Evolutionary conservation across 345 rosid species (phyloP).

Genomic region (Lepidium aucheri): DNA sequence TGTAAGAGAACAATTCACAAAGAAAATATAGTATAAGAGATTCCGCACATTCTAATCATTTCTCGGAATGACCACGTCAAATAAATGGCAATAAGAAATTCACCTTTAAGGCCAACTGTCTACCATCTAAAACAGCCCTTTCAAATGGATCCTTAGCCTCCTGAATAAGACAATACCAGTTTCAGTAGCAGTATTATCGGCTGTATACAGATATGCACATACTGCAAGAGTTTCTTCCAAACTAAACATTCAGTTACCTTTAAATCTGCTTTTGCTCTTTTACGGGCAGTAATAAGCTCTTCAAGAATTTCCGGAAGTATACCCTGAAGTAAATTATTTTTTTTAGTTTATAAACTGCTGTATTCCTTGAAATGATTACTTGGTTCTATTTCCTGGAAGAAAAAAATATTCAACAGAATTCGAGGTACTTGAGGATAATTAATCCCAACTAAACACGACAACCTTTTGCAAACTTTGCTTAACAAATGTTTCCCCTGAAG

Average conservation of each 20-base stretch:
- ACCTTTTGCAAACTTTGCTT: constrained; percentile 87
- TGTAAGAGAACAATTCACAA: background rate
- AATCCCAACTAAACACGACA: background rate
- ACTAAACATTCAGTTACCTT: constrained; percentile 42
- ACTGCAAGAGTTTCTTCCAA: background rate
- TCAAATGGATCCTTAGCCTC: constrained; percentile 95
- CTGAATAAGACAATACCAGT: constrained; percentile 35
- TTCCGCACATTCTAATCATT: background rate
- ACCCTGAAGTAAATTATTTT: constrained; percentile 46
- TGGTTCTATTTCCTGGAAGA: constrained; percentile 1
- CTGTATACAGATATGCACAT: background rate
- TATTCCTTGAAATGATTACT: background rate
- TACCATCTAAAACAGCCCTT: constrained; percentile 95
- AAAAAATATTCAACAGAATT: background rate
- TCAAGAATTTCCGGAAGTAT: constrained; percentile 99
- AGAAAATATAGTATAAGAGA: background rate
- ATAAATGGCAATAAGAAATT: constrained; percentile 8
- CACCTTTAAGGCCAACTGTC: constrained; percentile 94
- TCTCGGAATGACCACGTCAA: background rate
- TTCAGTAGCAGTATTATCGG: background rate
- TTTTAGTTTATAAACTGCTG: constrained; percentile 1
- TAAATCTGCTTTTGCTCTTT: constrained; percentile 91
- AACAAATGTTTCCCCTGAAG: constrained; percentile 91
- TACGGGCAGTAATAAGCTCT: constrained; percentile 86
- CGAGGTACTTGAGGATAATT: background rate